Conservation (phyloP, 176 grass and related monocot species). For the Eragrostis curvula region DNA sequence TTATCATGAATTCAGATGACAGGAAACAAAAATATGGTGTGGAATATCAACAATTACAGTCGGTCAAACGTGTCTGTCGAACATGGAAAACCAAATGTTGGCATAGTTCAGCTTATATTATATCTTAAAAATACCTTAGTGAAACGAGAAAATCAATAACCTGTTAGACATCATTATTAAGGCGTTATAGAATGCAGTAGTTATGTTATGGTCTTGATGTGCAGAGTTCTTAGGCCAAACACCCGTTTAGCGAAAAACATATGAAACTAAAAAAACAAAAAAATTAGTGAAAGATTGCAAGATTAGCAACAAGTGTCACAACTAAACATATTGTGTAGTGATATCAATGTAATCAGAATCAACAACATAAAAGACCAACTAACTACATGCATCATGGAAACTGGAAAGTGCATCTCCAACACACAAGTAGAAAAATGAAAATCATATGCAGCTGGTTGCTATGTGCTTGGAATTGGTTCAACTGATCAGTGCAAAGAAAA, state of each 20-base stretch:
- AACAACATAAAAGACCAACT: background rate
- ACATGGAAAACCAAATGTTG: background rate
- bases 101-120: background rate
- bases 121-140: background rate
- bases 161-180: background rate
- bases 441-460: background rate
- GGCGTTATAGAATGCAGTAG: background rate
- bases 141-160: slow-evolving; percentile 1
- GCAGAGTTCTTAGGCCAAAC: background rate
- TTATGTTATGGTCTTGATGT: background rate
- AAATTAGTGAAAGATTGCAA: background rate
- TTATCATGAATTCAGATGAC: background rate
- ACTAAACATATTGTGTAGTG: background rate
- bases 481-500: background rate
- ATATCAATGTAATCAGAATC: background rate
- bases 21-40: background rate
- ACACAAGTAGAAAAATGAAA: background rate
- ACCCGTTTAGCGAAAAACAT: background rate
- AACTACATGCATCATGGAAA: background rate
- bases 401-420: background rate
- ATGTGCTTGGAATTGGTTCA: background rate
- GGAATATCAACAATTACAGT: background rate
- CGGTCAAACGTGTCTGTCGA: background rate
- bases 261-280: background rate
- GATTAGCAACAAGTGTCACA: background rate